These are phyloP conservation scores for Coemansia sp. DNA, from an alignment of 192 early-diverging fungal species.

Conservation along the genomic window DNA sequence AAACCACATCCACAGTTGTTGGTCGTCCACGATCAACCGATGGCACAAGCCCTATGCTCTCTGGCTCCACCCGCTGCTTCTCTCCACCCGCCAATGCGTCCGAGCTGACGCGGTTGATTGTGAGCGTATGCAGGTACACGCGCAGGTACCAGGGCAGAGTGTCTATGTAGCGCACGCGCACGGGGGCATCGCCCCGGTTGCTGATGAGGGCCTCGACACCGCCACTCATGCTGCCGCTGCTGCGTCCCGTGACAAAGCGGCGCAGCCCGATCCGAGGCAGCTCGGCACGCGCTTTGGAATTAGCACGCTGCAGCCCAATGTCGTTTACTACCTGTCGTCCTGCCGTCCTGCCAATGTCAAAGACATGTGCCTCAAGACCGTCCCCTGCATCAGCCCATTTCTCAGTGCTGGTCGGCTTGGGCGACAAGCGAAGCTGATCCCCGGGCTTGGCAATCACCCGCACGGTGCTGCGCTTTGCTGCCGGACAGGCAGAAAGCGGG, in stretches of 20 bases:
- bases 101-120: conserved; percentile 16
- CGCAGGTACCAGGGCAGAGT: conserved; percentile 90
- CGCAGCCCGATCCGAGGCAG: conserved; percentile 26
- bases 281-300: not conserved
- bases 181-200: conserved; percentile 56
- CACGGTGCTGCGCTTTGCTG: conserved; percentile 46
- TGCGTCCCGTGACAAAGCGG: conserved; percentile 60
- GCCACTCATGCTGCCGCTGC: conserved; percentile 84
- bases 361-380: conserved; percentile 12
- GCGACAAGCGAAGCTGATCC: conserved; percentile 6
- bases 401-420: conserved; percentile 8
- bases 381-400: too few relatives aligned
- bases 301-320: conserved; percentile 1
- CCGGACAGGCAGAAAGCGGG: conserved; percentile 49
- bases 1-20: conserved; percentile 66
- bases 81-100: not conserved
- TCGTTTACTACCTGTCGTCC: not conserved
- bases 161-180: conserved; percentile 66
- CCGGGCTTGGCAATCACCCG: conserved; percentile 15
- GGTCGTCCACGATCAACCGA: conserved; percentile 77
- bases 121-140: conserved; percentile 86
- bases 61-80: conserved; percentile 3
- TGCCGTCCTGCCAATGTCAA: conserved; percentile 16
- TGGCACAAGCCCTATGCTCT: conserved; percentile 59
- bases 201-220: conserved; percentile 69